A percentile compares a stretch with the other conserved stretches of the same genome.
phyloP scores from a whole-genome alignment of 768 basidiomycete species.

The Serendipita sp. region DNA sequence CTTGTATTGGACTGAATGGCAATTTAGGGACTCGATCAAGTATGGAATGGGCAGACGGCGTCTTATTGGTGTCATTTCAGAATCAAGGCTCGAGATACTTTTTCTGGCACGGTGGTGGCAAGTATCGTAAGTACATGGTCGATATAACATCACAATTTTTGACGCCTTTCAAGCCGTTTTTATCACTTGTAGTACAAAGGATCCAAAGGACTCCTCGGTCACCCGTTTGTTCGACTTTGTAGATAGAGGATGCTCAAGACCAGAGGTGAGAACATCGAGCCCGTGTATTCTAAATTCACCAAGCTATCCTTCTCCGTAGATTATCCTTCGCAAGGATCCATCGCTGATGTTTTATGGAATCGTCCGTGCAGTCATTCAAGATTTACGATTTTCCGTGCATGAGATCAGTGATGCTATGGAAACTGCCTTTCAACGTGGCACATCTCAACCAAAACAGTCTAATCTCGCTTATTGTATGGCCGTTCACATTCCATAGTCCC shows the following conservation, averaged over 20 bases:
- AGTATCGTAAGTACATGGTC: neutral
- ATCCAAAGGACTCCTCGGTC: neutral
- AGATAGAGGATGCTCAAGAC: conserved; percentile 1
- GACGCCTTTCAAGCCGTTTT: neutral
- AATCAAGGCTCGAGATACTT: neutral
- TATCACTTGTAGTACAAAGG: neutral
- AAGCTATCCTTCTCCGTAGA: neutral
- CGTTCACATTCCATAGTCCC: neutral
- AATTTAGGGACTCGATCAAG: neutral
- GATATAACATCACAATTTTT: neutral
- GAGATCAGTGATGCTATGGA: neutral
- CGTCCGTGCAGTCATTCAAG: conserved; percentile 1
- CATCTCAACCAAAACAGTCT: neutral
- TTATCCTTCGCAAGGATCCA: conserved; percentile 4
- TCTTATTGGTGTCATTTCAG: neutral
- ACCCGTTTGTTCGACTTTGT: neutral
- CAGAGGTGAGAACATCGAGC: neutral
- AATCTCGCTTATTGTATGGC: neutral
- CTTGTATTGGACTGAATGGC: neutral
- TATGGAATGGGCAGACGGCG: conserved; percentile 2
- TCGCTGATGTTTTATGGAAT: neutral
- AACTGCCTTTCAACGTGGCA: neutral
- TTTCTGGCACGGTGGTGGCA: conserved; percentile 1
- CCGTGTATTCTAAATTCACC: neutral
- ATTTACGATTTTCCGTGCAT: neutral